These are phyloP conservation scores for Zygnema cylindricum DNA, from an alignment of 139 green algal species.

Conservation along the genomic window DNA sequence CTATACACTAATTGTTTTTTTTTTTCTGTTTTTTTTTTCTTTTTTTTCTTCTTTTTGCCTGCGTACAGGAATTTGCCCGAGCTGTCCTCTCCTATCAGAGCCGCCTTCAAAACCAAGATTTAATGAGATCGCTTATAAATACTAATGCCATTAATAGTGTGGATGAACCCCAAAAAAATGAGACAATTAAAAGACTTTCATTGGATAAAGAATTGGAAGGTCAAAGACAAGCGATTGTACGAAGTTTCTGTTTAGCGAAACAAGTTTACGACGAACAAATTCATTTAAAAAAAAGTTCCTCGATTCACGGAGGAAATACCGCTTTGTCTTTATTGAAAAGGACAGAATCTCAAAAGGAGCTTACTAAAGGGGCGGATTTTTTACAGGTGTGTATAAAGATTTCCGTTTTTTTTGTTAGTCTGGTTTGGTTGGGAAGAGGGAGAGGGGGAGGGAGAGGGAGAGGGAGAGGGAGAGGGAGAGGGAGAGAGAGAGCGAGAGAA, in stretches of 20 bases:
- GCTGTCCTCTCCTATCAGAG: conserved; percentile 28
- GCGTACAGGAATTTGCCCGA: conserved; percentile 19
- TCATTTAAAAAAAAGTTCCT: conserved; percentile 10
- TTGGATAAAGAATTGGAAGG: neutral
- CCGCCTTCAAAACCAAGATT: too few relatives aligned
- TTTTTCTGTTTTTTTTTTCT: neutral
- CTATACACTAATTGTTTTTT: neutral
- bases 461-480: neutral
- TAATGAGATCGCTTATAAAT: too few relatives aligned
- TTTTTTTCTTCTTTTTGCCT: neutral
- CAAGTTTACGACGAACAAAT: conserved; percentile 48
- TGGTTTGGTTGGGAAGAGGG: neutral
- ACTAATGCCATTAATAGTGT: too few relatives aligned
- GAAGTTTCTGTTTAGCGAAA: conserved; percentile 42
- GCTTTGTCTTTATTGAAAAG: neutral
- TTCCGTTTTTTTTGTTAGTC: neutral
- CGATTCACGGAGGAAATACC: neutral
- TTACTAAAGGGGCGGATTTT: conserved; percentile 36
- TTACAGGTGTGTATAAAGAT: conserved; percentile 20
- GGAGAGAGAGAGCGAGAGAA: too few relatives aligned
- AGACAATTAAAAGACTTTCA: too few relatives aligned
- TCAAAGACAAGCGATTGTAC: conserved; percentile 38
- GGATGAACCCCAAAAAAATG: too few relatives aligned
- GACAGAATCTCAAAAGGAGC: conserved; percentile 45
- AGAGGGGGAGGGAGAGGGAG: conserved; percentile 3